Conservation (phyloP, 225 moss, liverwort and hornwort species). For the Marchantia paleacea region DNA sequence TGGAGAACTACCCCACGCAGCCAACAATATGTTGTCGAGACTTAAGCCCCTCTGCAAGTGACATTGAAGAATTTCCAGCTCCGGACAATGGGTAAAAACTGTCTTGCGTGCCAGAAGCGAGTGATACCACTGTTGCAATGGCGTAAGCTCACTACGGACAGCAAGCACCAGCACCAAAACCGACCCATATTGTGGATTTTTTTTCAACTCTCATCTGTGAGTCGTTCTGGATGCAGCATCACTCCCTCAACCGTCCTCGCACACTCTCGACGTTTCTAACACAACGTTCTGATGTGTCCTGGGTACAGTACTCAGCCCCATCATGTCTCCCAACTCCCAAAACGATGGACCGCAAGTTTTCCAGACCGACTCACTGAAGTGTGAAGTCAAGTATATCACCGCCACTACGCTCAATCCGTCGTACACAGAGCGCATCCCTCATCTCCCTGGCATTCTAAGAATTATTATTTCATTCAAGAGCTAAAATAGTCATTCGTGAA, state of each 20-base stretch:
- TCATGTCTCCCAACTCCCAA: neutral
- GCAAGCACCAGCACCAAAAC: neutral
- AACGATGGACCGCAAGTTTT: neutral
- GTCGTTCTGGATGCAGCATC: too few relatives aligned
- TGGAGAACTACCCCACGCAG: neutral
- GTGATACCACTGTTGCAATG: neutral
- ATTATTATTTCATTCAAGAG: too few relatives aligned
- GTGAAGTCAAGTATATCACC: neutral
- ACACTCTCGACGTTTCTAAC: neutral
- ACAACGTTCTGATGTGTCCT: neutral
- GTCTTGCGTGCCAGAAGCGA: neutral
- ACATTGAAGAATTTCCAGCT: neutral
- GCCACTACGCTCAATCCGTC: too few relatives aligned
- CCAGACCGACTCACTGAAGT: neutral
- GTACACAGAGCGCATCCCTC: too few relatives aligned
- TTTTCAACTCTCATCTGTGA: neutral
- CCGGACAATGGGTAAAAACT: neutral
- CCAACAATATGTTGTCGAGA: too few relatives aligned
- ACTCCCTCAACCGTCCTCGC: neutral
- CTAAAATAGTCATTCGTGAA: too few relatives aligned
- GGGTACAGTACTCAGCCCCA: neutral
- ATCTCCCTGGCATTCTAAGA: too few relatives aligned
- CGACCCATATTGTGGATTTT: neutral
- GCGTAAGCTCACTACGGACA: neutral
- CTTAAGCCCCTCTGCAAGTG: neutral